Base-by-base conservation (phyloP, 768 basidiomycete species). In the Leccinum uliginosum region DNA sequence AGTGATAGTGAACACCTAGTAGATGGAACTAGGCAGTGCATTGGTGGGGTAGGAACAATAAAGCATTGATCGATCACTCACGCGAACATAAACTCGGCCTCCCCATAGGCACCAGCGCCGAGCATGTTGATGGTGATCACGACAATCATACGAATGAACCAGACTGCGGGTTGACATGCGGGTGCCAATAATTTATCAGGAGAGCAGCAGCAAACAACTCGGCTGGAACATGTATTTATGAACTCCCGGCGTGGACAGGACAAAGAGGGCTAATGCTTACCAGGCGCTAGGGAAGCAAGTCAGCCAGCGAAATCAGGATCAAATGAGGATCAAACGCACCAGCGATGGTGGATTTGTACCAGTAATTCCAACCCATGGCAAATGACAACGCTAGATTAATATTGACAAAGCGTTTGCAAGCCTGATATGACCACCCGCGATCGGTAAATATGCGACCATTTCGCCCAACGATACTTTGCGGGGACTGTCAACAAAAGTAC, bases 41-140 rank as follows among this genome's bases (percentile, higher is more conserved):
- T 63, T 26, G 34, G 45, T 23, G 24, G 58, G n/a, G n/a, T 3
- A 14, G 38, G 48, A 50, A 23, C 43, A 47, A 44, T 11, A 17
- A 3, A 9, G 29, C 26, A 10, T n/a, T 5, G 10, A 5, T 15
- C 7, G 21, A 50, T 6, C 11, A 67, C 67, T 15, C 59, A 87
- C 78, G 90, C 91, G 67, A 94, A 93, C 49, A 85, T 77, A 66
- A 94, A 95, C 71, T 94, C 93, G 6, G 83, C 83, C 71, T 93
- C 91, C 35, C 89, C 89, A 63, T 92, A 26, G 24, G 24, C 24
- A 26, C 24, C 24, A 26, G 24, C 24, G 24, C 24, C 24, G 24
- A 26, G 24, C 75, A 87, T 66, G 67, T 92, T 91, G 71, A 92
- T 93, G 30, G 74, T 74, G 45, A 95, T 68, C 40, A 89, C 86